A percentile compares a stretch with the other conserved stretches of the same genome.
Conservation (phyloP, 176 grass and related monocot species). For the Carex scoparia region DNA sequence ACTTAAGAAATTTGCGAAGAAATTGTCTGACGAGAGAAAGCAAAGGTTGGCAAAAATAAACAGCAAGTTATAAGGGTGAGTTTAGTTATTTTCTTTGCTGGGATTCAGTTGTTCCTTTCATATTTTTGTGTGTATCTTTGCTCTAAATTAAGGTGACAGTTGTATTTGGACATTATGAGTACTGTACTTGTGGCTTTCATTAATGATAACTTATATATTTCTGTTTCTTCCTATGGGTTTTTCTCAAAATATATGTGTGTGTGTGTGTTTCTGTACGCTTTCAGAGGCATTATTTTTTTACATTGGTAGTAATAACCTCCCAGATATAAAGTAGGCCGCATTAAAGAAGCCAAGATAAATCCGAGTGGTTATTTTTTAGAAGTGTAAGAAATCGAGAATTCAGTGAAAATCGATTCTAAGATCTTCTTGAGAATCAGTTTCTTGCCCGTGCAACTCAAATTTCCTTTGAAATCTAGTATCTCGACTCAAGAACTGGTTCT, state of each 20-base stretch:
- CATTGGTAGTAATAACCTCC: no score
- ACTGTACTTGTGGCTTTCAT: neutral
- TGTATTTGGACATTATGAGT: neutral
- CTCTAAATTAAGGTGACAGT: neutral
- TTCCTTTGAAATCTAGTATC: no score
- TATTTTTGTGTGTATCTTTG: neutral
- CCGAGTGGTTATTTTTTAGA: no score
- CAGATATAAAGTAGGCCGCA: no score
- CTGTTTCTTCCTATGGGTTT: neutral
- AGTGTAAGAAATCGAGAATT: no score
- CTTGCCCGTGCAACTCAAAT: no score
- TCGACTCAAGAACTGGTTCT: no score
- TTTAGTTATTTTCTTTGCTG: neutral
- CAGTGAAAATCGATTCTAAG: no score
- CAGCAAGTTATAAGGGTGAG: neutral
- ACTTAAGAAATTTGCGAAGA: slow-evolving; percentile 34
- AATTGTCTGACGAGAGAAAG: slow-evolving; percentile 47
- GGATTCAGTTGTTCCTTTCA: neutral
- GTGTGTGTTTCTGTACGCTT: no score
- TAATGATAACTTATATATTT: neutral
- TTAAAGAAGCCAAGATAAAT: no score
- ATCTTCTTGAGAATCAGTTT: no score
- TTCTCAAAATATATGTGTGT: neutral
- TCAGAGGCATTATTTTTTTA: no score
- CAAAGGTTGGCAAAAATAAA: slow-evolving; percentile 17